phyloP scores from a whole-genome alignment of 2,329 filamentous ascomycete species.

The Diaporthe citri region DNA sequence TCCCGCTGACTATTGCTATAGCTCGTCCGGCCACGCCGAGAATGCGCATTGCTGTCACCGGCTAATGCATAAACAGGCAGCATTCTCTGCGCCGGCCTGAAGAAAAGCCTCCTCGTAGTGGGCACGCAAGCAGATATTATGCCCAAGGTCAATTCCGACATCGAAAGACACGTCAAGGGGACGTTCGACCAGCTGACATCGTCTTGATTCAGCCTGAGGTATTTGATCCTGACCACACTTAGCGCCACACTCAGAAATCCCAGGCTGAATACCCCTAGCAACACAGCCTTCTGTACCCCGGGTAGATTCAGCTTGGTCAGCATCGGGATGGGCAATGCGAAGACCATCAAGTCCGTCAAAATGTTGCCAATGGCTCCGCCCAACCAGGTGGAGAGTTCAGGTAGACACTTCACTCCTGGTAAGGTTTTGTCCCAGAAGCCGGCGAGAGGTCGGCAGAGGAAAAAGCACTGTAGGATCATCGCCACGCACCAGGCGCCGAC shows the following conservation, averaged over 20 bases:
- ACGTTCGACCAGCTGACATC: slow-evolving; percentile 12
- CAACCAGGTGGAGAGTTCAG: neutral
- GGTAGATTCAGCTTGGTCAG: neutral
- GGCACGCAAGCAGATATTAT: slow-evolving; percentile 20
- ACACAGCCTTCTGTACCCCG: neutral
- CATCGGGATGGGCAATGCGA: slow-evolving; percentile 15
- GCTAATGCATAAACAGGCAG: neutral
- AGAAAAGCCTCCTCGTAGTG: slow-evolving; percentile 6
- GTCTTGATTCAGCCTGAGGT: slow-evolving; percentile 5
- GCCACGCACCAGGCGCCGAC: neutral
- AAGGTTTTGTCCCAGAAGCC: slow-evolving; percentile 11
- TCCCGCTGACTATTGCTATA: neutral
- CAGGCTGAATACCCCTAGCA: neutral
- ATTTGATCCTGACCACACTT: slow-evolving; percentile 12
- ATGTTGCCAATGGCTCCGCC: slow-evolving; percentile 2
- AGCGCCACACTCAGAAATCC: neutral
- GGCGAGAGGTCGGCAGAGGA: slow-evolving; percentile 2
- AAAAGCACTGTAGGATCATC: slow-evolving; percentile 8
- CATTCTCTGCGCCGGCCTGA: neutral
- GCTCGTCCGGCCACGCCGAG: neutral
- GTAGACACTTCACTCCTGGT: neutral
- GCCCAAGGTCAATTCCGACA: slow-evolving; percentile 2
- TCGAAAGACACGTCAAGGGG: slow-evolving; percentile 2
- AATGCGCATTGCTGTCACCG: neutral
- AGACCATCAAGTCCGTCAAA: neutral